A percentile compares a stretch with the other conserved stretches of the same genome.
Conservation (phyloP, 2,329 filamentous ascomycete genomes). For the Colletotrichum cereale region DNA sequence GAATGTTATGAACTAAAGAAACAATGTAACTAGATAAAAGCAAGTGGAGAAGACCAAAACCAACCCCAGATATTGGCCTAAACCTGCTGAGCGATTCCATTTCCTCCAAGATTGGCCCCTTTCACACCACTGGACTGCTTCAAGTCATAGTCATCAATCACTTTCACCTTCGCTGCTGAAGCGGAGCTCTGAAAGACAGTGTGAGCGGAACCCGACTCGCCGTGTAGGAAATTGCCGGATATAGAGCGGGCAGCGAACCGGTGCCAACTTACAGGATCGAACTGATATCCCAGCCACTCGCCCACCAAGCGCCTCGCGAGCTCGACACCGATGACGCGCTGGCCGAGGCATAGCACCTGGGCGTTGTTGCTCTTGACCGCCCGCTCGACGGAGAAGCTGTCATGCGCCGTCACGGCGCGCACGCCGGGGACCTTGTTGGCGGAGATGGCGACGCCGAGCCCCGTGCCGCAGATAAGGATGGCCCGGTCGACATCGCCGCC, state of each 20-base stretch:
- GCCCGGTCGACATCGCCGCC: constrained; percentile 79
- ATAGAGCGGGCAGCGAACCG: neutral
- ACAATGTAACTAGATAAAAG: too few relatives aligned
- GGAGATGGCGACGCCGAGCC: constrained; percentile 85
- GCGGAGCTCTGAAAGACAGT: constrained; percentile 41
- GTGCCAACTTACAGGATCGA: constrained; percentile 72
- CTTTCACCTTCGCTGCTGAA: constrained; percentile 62
- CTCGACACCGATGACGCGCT: constrained; percentile 87
- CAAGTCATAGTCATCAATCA: constrained; percentile 40
- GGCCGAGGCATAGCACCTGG: constrained; percentile 87
- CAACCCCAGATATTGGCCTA: neutral
- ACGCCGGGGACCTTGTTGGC: constrained; percentile 90
- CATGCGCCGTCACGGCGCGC: constrained; percentile 87
- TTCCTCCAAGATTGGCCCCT: neutral
- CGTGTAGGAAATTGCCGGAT: too few relatives aligned
- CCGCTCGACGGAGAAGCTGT: constrained; percentile 85
- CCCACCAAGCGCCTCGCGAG: constrained; percentile 80
- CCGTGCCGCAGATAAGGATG: constrained; percentile 86
- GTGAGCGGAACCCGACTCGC: neutral
- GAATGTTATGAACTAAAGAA: too few relatives aligned
- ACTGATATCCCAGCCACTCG: constrained; percentile 88
- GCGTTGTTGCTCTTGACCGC: constrained; percentile 88
- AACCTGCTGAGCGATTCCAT: constrained; percentile 18
- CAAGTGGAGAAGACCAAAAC: too few relatives aligned
- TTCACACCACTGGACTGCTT: constrained; percentile 7